Percentiles rank a stretch among this genome's conserved stretches.
Conservation (phyloP, 2,329 filamentous ascomycete genomes). For the Trichophyton simii region DNA sequence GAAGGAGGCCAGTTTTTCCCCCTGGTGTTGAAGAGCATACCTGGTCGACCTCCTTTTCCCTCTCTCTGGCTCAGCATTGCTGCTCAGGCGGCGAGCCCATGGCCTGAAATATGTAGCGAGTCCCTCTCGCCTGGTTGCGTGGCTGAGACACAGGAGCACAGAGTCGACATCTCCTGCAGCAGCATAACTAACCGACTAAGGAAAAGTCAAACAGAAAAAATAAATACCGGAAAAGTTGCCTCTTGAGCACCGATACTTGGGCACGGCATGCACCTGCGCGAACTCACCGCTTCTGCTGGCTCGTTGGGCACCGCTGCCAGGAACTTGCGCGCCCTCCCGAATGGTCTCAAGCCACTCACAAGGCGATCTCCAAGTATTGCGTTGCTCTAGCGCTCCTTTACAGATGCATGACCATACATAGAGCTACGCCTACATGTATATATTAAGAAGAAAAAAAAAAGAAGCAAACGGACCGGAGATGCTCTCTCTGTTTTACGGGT, state of each 20-base stretch:
- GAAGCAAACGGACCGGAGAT: not conserved
- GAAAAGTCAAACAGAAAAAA: not conserved
- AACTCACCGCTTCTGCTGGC: conserved; percentile 1
- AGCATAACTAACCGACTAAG: not conserved
- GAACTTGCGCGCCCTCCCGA: not conserved
- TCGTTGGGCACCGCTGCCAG: not conserved
- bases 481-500: not conserved
- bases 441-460: not conserved
- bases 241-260: not conserved
- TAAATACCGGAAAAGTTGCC: not conserved
- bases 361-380: not conserved
- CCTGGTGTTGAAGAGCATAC: not conserved
- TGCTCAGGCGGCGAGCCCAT: not conserved
- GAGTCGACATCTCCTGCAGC: not conserved
- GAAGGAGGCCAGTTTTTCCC: not conserved
- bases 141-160: not conserved
- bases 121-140: not conserved
- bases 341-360: not conserved
- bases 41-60: not conserved
- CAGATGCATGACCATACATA: not conserved
- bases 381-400: not conserved
- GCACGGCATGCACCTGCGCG: not conserved
- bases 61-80: not conserved
- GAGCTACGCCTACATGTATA: not conserved
- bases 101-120: not conserved